Evolutionary conservation across 73 alveolate genomes (phyloP).

Genomic region (Symbiodinium natans): DNA sequence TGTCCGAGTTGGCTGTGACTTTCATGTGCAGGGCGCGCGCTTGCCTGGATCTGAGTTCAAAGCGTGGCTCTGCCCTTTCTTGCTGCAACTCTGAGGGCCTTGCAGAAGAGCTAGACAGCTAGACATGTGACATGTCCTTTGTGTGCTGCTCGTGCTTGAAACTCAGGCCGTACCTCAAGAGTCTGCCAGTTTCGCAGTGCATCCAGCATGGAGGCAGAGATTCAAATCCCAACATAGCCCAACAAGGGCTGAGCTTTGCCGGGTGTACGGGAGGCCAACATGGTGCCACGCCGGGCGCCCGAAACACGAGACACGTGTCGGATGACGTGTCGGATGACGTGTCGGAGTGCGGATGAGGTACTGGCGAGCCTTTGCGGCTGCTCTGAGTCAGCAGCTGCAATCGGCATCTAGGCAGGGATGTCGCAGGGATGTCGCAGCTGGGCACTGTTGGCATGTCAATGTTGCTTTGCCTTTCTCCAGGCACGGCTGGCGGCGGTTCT

Average conservation of each 20-base stretch:
- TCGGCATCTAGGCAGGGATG: slow-evolving; percentile 31
- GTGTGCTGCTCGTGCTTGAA: too few species aligned
- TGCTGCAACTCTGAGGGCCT: too few species aligned
- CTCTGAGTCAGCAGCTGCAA: slow-evolving; percentile 8
- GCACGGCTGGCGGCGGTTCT: slow-evolving; percentile 30
- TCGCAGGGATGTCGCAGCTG: not conserved
- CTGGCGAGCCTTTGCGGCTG: slow-evolving; percentile 65
- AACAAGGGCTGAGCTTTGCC: too few species aligned
- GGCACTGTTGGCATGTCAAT: too few species aligned
- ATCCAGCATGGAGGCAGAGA: slow-evolving; percentile 15
- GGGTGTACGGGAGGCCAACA: too few species aligned
- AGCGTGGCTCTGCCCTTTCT: too few species aligned
- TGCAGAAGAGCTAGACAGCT: not conserved
- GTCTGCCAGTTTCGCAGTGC: slow-evolving; percentile 69
- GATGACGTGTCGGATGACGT: too few species aligned
- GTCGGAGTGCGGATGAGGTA: slow-evolving; percentile 17
- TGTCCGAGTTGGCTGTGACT: too few species aligned
- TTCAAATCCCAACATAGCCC: too few species aligned
- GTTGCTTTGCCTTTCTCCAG: too few species aligned
- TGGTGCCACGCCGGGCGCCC: too few species aligned
- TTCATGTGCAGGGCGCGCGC: not conserved
- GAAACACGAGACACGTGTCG: too few species aligned
- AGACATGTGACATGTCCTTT: not conserved
- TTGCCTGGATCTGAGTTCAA: not conserved
- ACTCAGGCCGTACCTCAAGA: slow-evolving; percentile 52